These are phyloP conservation scores for Rosa lucieae DNA, from an alignment of 306 rosid species.

Conservation along the genomic window DNA sequence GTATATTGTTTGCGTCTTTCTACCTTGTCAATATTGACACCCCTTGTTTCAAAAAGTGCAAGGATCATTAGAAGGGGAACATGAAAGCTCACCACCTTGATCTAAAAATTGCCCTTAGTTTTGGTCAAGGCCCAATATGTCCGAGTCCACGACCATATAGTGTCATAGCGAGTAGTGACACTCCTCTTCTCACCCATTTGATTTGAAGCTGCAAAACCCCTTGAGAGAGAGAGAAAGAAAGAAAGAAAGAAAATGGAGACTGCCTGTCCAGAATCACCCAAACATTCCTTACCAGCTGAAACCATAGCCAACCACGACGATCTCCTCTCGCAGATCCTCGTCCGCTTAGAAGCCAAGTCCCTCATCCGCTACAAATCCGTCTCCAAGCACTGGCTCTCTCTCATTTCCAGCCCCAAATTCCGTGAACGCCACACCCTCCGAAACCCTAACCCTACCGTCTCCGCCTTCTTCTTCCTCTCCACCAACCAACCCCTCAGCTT, in stretches of 20 bases:
- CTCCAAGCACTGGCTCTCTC: conserved; percentile 4
- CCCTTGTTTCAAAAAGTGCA: too few relatives aligned
- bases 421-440: background rate
- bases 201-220: background rate
- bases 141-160: background rate
- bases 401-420: conserved; percentile 1
- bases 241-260: background rate
- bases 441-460: background rate
- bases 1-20: too few relatives aligned
- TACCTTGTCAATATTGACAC: too few relatives aligned
- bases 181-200: too few relatives aligned
- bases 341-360: background rate
- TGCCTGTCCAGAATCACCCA: background rate
- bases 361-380: conserved; percentile 1
- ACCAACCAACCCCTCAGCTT: background rate
- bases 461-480: conserved; percentile 6
- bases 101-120: too few relatives aligned
- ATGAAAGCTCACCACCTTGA: too few relatives aligned
- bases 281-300: background rate
- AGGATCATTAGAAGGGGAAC: too few relatives aligned
- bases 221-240: background rate
- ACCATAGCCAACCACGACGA: background rate
- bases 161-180: background rate
- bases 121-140: background rate
- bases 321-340: background rate